These are phyloP conservation scores for Lasiosphaeria hispida DNA, from an alignment of 495 filamentous ascomycete species.

Conservation along the genomic window DNA sequence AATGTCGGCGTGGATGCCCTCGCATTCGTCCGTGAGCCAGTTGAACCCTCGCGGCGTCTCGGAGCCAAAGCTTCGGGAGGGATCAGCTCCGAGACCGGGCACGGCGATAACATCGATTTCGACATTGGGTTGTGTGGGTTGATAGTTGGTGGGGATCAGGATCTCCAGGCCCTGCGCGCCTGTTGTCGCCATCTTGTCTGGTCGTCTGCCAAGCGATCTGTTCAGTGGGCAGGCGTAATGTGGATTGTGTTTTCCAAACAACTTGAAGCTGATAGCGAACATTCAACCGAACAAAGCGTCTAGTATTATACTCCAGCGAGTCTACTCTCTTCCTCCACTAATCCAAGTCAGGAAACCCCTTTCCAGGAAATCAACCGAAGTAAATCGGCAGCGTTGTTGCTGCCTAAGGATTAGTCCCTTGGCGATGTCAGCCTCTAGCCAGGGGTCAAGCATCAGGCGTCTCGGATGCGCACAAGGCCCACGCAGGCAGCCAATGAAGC, in stretches of 20 bases:
- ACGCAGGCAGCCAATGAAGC: not conserved
- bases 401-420: constrained; percentile 1
- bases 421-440: not conserved
- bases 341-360: too few relatives aligned
- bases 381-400: not conserved
- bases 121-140: constrained; percentile 3
- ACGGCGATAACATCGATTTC: constrained; percentile 16
- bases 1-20: constrained; percentile 16
- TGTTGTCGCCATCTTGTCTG: constrained; percentile 2
- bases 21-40: constrained; percentile 13
- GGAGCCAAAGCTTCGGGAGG: constrained; percentile 13
- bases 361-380: not conserved
- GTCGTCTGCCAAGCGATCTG: constrained; percentile 2
- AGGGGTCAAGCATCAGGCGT: constrained; percentile 1
- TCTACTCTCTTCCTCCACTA: too few relatives aligned
- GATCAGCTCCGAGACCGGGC: constrained; percentile 14
- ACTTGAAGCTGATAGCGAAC: not conserved
- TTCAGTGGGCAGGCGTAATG: not conserved
- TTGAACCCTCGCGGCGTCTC: constrained; percentile 16
- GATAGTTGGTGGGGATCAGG: not conserved
- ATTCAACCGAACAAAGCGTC: not conserved
- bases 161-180: constrained; percentile 1
- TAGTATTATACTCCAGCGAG: constrained; percentile 2
- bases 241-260: not conserved
- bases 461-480: not conserved